Conservation (phyloP, 2,329 filamentous ascomycete species). For the Penicillium thymicola region DNA sequence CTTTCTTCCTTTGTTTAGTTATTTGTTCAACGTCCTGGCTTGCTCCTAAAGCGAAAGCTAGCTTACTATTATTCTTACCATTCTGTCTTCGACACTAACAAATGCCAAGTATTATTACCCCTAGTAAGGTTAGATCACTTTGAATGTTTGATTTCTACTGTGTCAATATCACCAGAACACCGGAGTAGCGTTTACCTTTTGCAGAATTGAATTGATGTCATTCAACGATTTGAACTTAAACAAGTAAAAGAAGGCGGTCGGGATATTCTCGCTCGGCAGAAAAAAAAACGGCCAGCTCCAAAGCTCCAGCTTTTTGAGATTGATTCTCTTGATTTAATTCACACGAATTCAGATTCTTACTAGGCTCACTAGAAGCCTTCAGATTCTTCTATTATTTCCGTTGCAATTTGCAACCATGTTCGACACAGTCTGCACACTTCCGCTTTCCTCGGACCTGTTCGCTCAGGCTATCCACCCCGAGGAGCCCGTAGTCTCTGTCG, state of each 20-base stretch:
- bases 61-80: too few species aligned
- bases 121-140: too few species aligned
- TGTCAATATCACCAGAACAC: too few species aligned
- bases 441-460: constrained; percentile 83
- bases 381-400: neutral
- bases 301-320: constrained; percentile 6
- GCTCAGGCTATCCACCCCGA: constrained; percentile 80
- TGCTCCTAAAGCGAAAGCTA: too few species aligned
- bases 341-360: neutral
- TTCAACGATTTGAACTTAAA: neutral
- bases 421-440: constrained; percentile 87
- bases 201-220: constrained; percentile 10
- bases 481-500: constrained; percentile 80
- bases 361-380: neutral
- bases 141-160: too few species aligned
- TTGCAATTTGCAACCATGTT: constrained; percentile 58
- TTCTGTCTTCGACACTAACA: too few species aligned
- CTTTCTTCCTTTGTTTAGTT: too few species aligned
- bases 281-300: constrained; percentile 20
- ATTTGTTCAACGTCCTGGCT: too few species aligned
- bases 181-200: neutral
- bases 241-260: constrained; percentile 7
- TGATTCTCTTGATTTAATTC: neutral
- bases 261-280: constrained; percentile 18
- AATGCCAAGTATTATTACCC: too few species aligned